Evolutionary conservation across 208 protist genomes (phyloP).

Genomic region (Phytomonas sp.): DNA sequence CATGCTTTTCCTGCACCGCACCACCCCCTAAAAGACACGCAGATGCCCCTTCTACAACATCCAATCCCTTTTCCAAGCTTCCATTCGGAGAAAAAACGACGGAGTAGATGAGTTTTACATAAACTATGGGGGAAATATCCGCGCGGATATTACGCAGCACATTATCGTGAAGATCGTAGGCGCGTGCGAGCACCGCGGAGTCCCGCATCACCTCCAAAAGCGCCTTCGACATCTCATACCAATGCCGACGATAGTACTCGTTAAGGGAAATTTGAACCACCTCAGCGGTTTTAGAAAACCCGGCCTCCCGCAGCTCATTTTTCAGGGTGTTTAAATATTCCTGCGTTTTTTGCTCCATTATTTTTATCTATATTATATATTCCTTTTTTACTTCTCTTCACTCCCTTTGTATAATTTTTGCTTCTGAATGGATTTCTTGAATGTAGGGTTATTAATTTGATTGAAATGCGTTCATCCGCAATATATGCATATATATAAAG

Average conservation of each 20-base stretch:
- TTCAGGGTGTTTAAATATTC: conserved; percentile 42
- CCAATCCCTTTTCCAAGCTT: conserved; percentile 51
- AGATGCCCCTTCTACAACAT: conserved; percentile 54
- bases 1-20: conserved; percentile 47
- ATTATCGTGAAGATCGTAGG: conserved; percentile 72
- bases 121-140: conserved; percentile 78
- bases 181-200: conserved; percentile 40
- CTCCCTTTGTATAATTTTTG: conserved; percentile 2
- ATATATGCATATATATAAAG: background rate
- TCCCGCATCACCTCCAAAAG: conserved; percentile 59
- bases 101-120: conserved; percentile 74
- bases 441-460: conserved; percentile 3
- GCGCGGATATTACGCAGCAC: conserved; percentile 54
- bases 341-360: conserved; percentile 26
- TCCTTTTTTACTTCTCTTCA: background rate
- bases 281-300: conserved; percentile 28
- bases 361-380: conserved; percentile 5
- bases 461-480: conserved; percentile 7
- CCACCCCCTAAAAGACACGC: conserved; percentile 34
- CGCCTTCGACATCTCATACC: conserved; percentile 65
- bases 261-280: conserved; percentile 25
- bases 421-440: conserved; percentile 1
- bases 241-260: conserved; percentile 43
- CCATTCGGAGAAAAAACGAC: conserved; percentile 63
- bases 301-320: conserved; percentile 21